Percentiles rank a stretch among this genome's conserved stretches.
These are phyloP conservation scores for Calonectria montana DNA, from an alignment of 2,329 filamentous ascomycete genomes.

Conservation along the genomic window DNA sequence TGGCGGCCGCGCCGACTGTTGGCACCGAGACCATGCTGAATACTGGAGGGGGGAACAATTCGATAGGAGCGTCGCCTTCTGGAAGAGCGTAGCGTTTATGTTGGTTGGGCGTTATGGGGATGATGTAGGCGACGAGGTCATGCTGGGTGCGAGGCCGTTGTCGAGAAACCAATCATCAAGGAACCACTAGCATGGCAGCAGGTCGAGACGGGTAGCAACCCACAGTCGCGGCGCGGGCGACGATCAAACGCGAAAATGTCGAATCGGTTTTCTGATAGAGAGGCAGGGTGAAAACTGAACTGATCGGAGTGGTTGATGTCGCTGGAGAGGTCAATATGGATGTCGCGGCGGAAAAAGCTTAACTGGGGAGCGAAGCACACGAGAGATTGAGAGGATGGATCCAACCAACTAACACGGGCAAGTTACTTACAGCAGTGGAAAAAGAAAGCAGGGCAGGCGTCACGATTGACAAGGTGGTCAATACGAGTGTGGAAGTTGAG, in stretches of 20 bases:
- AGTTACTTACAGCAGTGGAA: constrained; percentile 31
- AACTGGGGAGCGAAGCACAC: constrained; percentile 29
- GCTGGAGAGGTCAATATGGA: constrained; percentile 27
- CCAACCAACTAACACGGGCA: constrained; percentile 41
- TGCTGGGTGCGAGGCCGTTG: constrained; percentile 38
- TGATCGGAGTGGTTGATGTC: constrained; percentile 1
- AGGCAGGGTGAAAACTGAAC: background rate
- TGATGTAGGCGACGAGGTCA: constrained; percentile 39
- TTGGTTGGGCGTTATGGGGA: constrained; percentile 35
- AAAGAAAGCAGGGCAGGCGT: constrained; percentile 16
- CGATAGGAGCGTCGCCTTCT: constrained; percentile 16
- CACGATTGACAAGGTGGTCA: constrained; percentile 8
- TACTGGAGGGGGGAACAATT: constrained; percentile 16
- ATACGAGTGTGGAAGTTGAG: constrained; percentile 20
- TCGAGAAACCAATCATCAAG: constrained; percentile 32
- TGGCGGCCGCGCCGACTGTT: constrained; percentile 51
- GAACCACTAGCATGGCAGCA: constrained; percentile 41
- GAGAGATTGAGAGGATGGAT: constrained; percentile 21
- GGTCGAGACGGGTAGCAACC: constrained; percentile 20
- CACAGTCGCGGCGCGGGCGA: constrained; percentile 29
- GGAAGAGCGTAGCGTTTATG: constrained; percentile 22
- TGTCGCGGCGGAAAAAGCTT: constrained; percentile 25
- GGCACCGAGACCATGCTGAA: constrained; percentile 54
- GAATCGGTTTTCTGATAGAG: background rate
- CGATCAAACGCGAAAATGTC: constrained; percentile 11